Base-by-base conservation (phyloP, 1,284 basidiomycete species). In the Abortiporus biennis region DNA sequence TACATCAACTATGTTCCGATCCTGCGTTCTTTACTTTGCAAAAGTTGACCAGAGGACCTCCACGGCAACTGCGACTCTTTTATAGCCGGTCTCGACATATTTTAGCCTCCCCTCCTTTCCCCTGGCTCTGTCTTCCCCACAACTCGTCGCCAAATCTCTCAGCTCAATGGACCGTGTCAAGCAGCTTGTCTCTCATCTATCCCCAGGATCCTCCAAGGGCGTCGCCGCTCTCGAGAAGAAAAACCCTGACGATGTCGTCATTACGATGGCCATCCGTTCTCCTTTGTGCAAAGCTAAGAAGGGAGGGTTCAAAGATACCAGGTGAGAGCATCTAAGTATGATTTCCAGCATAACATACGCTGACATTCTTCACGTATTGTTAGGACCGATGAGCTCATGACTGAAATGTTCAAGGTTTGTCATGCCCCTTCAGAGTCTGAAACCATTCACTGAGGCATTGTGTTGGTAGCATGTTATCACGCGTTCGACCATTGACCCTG, bases 231-330 rank as follows among this genome's bases (percentile, higher is more conserved):
- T 86, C 36, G 66, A 77, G 47, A 63, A 61, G 29, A 80, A 85
- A 59, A 69, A 61, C 39, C 74, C 76, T 3, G 75, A 86, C 49
- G 85, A 88, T 69, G 80, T 90, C 6, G 87, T 90, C 55, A 78
- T 90, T 49, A 88, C 84, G 2, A 74, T 85, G 67, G 83, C 86
- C 43, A 77, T 83, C 51, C 78, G 87, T 17, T 85, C 83, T 2
- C 83, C 85, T 1, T 57, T 88, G 40, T 83, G 80, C 52, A 88
- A 81, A 54, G 80, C 89, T 2, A 81, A 74, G 59, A 90, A 84
- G 55, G 89, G 89, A 19, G 83, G 78, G 3, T 76, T 90, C 64
- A 90, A 82, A 64, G 88, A 92, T 62, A 82, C 77, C 16, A 74
- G 69, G 82, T 80, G 51, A n/a, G n/a, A n/a, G n/a, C n/a, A n/a